Evolutionary conservation across 2,329 filamentous ascomycete genomes (phyloP).

Genomic region (Aplosporella prunicola): DNA sequence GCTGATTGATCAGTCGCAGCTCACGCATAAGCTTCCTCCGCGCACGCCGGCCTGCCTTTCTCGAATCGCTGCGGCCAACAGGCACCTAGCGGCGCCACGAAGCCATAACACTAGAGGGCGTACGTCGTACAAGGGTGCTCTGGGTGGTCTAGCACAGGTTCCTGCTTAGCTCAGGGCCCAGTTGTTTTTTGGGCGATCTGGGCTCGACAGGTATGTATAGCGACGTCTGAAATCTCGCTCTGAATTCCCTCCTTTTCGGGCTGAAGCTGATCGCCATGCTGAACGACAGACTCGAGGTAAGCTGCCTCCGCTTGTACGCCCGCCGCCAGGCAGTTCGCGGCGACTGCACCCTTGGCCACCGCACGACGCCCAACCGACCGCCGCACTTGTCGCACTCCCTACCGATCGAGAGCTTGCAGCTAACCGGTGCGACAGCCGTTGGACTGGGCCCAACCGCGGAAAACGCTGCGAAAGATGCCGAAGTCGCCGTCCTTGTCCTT

Average conservation of each 20-base stretch:
- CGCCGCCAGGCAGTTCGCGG: no score
- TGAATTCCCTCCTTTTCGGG: conserved; percentile 5
- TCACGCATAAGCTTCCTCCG: conserved; percentile 9
- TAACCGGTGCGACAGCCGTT: conserved; percentile 11
- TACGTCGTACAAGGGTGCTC: conserved; percentile 8
- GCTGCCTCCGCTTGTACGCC: background rate
- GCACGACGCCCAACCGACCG: no score
- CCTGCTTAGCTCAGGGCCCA: conserved; percentile 9
- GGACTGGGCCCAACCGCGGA: conserved; percentile 16
- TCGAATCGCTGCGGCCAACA: conserved; percentile 9
- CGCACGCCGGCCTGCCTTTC: conserved; percentile 7
- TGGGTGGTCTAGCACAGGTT: conserved; percentile 8
- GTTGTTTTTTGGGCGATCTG: conserved; percentile 9
- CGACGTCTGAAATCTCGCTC: conserved; percentile 2
- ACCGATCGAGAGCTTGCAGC: conserved; percentile 7
- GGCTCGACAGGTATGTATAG: conserved; percentile 10
- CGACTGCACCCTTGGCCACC: no score
- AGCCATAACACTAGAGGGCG: conserved; percentile 7
- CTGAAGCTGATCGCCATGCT: conserved; percentile 10
- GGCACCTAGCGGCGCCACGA: conserved; percentile 8
- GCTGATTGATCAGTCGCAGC: conserved; percentile 10
- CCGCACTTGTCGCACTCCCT: conserved; percentile 7
- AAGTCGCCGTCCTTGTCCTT: conserved; percentile 29
- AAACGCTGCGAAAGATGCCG: conserved; percentile 28
- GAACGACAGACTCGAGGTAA: conserved; percentile 11